Evolutionary conservation across 129 eudicot species (phyloP).

Genomic region (carrot (Daucus carota)): DNA sequence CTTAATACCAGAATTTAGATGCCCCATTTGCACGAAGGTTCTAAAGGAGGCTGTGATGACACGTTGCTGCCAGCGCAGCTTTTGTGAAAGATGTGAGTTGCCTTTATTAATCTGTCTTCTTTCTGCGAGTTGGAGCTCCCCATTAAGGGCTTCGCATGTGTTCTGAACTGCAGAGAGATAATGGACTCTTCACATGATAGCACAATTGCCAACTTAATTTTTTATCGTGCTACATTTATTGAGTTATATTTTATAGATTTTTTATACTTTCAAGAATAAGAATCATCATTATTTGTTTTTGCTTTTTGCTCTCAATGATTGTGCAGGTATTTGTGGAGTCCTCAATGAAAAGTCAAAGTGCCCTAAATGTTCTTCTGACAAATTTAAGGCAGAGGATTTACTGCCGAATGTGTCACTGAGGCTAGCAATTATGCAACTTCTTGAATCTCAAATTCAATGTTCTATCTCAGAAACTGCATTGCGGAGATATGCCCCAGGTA

Average conservation of each 20-base stretch:
- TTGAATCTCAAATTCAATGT: conserved; percentile 49
- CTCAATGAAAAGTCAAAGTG: conserved; percentile 48
- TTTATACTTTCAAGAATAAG: background rate
- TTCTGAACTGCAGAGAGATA: background rate
- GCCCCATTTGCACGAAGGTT: conserved; percentile 55
- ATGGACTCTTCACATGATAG: background rate
- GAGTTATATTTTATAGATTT: background rate
- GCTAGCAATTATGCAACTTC: conserved; percentile 67
- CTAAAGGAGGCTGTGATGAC: conserved; percentile 95
- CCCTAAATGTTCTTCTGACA: conserved; percentile 71
- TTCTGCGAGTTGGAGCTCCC: background rate
- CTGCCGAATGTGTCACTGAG: conserved; percentile 82
- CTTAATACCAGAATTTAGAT: conserved; percentile 70
- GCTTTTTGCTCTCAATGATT: conserved; percentile 1
- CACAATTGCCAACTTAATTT: background rate
- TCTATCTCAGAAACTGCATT: conserved; percentile 43
- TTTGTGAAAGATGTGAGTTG: conserved; percentile 76
- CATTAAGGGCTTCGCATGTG: background rate
- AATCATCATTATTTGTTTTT: background rate
- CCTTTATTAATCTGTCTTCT: background rate
- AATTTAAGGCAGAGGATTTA: conserved; percentile 53
- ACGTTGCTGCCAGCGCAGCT: conserved; percentile 95
- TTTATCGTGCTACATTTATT: background rate
- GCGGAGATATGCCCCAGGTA: conserved; percentile 73
- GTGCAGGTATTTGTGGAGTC: conserved; percentile 57